Base-by-base conservation (phyloP, 371 early-diverging fungal genomes). In the Mucor racemosus region DNA sequence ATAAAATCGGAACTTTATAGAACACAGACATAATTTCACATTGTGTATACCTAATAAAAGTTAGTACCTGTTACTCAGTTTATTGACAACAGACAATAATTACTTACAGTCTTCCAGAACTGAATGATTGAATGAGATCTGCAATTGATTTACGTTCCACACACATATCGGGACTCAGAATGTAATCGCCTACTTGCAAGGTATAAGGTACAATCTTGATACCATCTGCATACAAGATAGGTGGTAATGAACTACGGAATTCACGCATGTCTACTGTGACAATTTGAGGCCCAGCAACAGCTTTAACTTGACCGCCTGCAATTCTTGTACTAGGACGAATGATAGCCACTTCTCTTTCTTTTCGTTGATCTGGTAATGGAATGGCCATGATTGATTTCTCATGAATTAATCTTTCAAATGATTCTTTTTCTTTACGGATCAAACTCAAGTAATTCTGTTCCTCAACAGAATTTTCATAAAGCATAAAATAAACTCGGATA, bases 211-310 rank as follows among this genome's bases (percentile, higher is more conserved):
- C 73, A 4, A 99, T 75, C 15, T 85, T 76, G 69, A 97, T 83
- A 5, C 93, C 90, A 41, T 88, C 86, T 35, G 89, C 86, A 68
- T 97, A 95, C 3, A 99, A 79, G 26, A 94, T 86, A 10, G 92
- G 90, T 3, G 99, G 99, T 33, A 99, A 73, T 4, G 95, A 87
- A 31, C 96, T 91, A 21, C 98, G 86, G 69, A 99, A 96, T 74
- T 99, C 99, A 62, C 99, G 91, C 67, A 93, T 86, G 75, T 99
- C 99, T 0, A 99, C 95, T 7, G 96, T 80, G 1, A 99, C 84
- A 66, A 84, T 68, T 0, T 69, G 69, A n/a, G 75, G 72, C 14
- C 66, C 76, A 13, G 58, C 55, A 0, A 46, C 38, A 14, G 41
- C 57, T 19, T 58, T 66, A 46, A 59, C 34, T 36, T 79, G 76